Conservation (phyloP, 2,329 filamentous ascomycete species). For the Xylariaceae sp. region DNA sequence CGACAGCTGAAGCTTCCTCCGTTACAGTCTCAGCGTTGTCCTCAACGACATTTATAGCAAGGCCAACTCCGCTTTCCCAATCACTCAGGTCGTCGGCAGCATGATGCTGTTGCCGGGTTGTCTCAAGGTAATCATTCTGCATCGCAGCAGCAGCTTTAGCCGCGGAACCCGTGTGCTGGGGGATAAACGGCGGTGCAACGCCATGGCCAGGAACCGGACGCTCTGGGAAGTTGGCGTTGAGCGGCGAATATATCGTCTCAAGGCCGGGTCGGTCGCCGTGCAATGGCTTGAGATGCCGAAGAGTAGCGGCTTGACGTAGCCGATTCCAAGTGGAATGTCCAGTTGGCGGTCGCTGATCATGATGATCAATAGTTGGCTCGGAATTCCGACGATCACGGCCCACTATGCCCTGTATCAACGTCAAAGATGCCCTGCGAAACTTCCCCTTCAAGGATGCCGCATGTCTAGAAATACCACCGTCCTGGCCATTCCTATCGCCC, state of each 20-base stretch:
- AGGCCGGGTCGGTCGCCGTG: constrained; percentile 39
- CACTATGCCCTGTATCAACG: constrained; percentile 47
- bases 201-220: constrained; percentile 46
- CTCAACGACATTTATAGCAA: constrained; percentile 39
- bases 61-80: constrained; percentile 60
- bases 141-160: constrained; percentile 57
- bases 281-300: constrained; percentile 44
- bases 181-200: constrained; percentile 55
- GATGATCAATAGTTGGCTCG: constrained; percentile 26
- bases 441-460: constrained; percentile 41
- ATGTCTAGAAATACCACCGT: constrained; percentile 15
- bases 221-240: constrained; percentile 29
- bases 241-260: constrained; percentile 36
- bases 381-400: constrained; percentile 38
- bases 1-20: constrained; percentile 36
- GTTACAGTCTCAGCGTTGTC: constrained; percentile 31
- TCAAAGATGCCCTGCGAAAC: constrained; percentile 51
- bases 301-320: constrained; percentile 47
- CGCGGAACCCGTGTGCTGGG: constrained; percentile 53
- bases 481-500: constrained; percentile 15
- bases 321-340: constrained; percentile 48
- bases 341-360: constrained; percentile 38
- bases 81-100: constrained; percentile 50
- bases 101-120: constrained; percentile 37
- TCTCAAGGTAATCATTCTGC: constrained; percentile 47